Base-by-base conservation (phyloP, 176 grass and related monocot genomes). In the Raddia distichophylla region DNA sequence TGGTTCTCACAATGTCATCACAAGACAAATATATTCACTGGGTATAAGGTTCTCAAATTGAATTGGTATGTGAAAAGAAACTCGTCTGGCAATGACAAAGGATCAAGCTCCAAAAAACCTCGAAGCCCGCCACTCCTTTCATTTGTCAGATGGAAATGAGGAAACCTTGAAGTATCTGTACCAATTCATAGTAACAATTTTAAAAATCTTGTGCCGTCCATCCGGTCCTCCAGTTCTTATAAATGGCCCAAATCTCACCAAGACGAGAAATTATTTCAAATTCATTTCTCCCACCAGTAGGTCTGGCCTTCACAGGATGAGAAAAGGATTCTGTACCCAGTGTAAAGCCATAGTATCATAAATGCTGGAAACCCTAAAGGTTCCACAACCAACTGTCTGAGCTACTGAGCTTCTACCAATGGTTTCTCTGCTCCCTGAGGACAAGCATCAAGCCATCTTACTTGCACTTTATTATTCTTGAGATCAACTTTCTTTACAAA, bases 211-310 rank as follows among this genome's bases (percentile, higher is more conserved):
- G 16, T 35, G 67, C 67, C 42, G 81, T 87, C 95, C 95, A 98
- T 40, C 75, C 88, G 10, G 60, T 5, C 10, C 15, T 79, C 95
- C 95, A 98, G 59, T 94, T 94, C 74, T 80, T 84, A 81, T 93
- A 94, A 58, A 93, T n/a, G 13, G 95, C 95, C 95, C 95, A 98
- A 71, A 91, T 86, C 60, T 98, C 95, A 83, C 75, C 75, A 42
- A 52, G 11, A 52, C 10, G 19, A 49, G 95, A 92, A 71, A 82
- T 14, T 51, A 98, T 91, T 73, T 82, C 69, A 76, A 59, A 98
- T 61, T 89, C 73, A 0, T 82, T 77, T 79, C 58, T 86, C 78
- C 74, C 87, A 77, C 79, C 64, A 81, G 76, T 71, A 85, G 8
- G 27, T 60, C 33, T 86, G 12, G 45, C 84, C 7, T 13, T 5